Evolutionary conservation across 2,329 filamentous ascomycete genomes (phyloP), one percentile per base, ranked within the genome.

Genomic region (Phialophora verrucosa): DNA sequence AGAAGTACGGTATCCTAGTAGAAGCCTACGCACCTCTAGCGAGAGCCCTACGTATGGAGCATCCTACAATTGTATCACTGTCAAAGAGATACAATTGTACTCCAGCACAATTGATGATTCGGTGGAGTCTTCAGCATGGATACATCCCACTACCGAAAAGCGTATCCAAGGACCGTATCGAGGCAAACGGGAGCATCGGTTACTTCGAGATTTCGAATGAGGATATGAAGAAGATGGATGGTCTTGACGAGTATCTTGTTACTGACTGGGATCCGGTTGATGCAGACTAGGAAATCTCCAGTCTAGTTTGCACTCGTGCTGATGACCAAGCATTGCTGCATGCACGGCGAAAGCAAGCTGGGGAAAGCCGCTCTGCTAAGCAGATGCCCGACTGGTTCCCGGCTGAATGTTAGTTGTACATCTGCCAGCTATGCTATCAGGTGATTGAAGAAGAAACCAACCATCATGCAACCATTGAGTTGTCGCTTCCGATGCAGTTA

Each of bases 21-120:
- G 88, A 95, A 78, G 91, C 92, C 0, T 96, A 95, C 71, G 91
- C 91, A 6, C 92, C 92, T 5, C 84, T 95, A 2, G 91, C 88
- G 2, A 84, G 90, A 59, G 91, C 86, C 0, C 81, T 89, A 77
- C 83, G 90, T 20, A 90, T 95, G 84, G 83, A 82, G 56, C 86
- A 95, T 71, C 85, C 87, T 0, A 84, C 81, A 1, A 85, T 95
- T 69, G 77, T 84, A 1, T 77, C 82, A 14, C 75, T 95, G 29
- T 83, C 89, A 3, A 83, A 85, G 73, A 90, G 90, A 75, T 91
- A 95, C 77, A 78, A 77, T 0, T 91, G 89, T 75, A 89, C 88
- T 0, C 85, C 88, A 1, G 91, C 88, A 3, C 91, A 95, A 77
- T 79, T 96, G 42, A 80, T 95, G 75, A 84, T 96, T 55, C 85